Evolutionary conservation across 768 basidiomycete species (phyloP).

Genomic region (Coprinellus micaceus): DNA sequence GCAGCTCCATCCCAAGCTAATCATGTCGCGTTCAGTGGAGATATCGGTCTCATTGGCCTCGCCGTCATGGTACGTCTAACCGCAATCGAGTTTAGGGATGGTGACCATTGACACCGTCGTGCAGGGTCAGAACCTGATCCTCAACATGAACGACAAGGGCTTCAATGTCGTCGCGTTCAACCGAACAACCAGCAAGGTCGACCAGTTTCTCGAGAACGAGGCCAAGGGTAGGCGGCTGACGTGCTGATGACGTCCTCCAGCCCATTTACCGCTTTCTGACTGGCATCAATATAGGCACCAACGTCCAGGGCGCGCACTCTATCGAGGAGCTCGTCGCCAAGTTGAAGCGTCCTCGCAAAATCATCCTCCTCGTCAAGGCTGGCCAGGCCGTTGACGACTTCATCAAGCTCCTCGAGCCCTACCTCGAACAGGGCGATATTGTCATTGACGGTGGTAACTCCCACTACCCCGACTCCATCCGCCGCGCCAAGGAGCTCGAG

Average conservation of each 20-base stretch:
- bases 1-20: conserved; percentile 8
- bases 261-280: too few relatives aligned
- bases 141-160: conserved; percentile 99
- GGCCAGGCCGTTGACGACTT: conserved; percentile 95
- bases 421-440: conserved; percentile 95
- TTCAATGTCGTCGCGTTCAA: conserved; percentile 97
- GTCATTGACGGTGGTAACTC: conserved; percentile 99
- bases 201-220: conserved; percentile 91
- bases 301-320: conserved; percentile 91
- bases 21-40: conserved; percentile 56
- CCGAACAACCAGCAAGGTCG: conserved; percentile 95
- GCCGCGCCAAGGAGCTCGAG: conserved; percentile 90
- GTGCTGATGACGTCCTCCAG: conserved; percentile 15
- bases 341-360: conserved; percentile 94
- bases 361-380: conserved; percentile 98
- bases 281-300: conserved; percentile 63
- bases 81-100: conserved; percentile 16
- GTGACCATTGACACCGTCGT: conserved; percentile 14
- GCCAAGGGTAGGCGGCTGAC: conserved; percentile 76
- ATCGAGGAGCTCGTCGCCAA: conserved; percentile 87
- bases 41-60: conserved; percentile 97
- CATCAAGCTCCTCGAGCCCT: conserved; percentile 82
- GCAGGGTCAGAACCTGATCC: conserved; percentile 93
- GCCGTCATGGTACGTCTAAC: conserved; percentile 85
- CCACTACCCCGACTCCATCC: conserved; percentile 97